Conservation (phyloP, 148 eudicot genomes). For the Vaccinium corymbosum region DNA sequence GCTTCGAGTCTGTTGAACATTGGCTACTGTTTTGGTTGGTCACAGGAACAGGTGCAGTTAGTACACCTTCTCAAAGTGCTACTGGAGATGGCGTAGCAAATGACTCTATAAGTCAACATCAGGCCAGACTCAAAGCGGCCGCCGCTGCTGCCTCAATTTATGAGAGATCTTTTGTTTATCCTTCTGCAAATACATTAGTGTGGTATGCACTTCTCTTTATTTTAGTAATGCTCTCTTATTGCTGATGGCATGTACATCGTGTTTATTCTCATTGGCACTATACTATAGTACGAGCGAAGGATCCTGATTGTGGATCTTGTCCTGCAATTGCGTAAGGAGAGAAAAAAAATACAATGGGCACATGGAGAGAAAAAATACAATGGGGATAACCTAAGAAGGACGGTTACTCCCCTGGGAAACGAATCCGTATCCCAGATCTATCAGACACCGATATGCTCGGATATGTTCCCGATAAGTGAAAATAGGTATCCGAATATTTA, state of each 20-base stretch:
- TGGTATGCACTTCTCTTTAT: conserved; percentile 46
- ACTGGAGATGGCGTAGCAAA: conserved; percentile 34
- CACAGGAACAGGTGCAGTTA: conserved; percentile 41
- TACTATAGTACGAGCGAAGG: neutral
- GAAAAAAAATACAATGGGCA: neutral
- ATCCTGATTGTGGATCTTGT: conserved; percentile 3
- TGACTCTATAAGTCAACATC: conserved; percentile 45
- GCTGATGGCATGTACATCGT: neutral
- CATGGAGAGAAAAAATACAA: too few relatives aligned
- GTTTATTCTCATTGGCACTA: neutral
- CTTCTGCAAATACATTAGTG: conserved; percentile 51
- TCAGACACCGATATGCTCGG: too few relatives aligned
- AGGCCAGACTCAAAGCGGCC: conserved; percentile 82
- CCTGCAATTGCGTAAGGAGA: neutral
- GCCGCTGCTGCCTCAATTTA: conserved; percentile 90
- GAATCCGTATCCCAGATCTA: too few relatives aligned
- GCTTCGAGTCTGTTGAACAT: neutral
- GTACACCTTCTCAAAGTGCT: conserved; percentile 49
- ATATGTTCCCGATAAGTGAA: too few relatives aligned
- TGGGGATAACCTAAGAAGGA: too few relatives aligned
- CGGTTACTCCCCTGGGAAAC: too few relatives aligned
- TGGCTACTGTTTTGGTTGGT: neutral
- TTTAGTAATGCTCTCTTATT: neutral
- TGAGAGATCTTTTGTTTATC: conserved; percentile 87
- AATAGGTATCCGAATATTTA: too few relatives aligned